Evolutionary conservation across 495 filamentous ascomycete species (phyloP), one percentile per base, ranked within the genome.

Genomic region (Penicillium herquei): DNA sequence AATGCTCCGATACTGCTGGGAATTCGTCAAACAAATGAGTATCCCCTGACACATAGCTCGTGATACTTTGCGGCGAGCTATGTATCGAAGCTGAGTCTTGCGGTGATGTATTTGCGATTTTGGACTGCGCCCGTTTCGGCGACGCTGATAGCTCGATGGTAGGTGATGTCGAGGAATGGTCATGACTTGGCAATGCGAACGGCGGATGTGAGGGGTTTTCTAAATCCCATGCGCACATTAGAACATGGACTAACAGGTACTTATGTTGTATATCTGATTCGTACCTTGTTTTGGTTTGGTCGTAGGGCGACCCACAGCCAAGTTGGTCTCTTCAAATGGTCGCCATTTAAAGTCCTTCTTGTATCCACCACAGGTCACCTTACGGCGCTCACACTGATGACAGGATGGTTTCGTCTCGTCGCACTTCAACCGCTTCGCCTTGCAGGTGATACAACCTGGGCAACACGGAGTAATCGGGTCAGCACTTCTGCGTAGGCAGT

Each of bases 261-360:
- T 39, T 54, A 7, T 31, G 34, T 3, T 16, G 12, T 26, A 26
- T 26, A 26, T 26, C 21, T 26, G 2, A 26, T 26, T 26, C 21
- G 21, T 69, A 82, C 83, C 71, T 70, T 81, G 84, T 63, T 79
- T 83, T 32, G 61, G 40, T 62, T 75, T 17, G 69, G 56, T 7
- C 42, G 70, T 62, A 17, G 68, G 54, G 8, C 56, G 56, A 58
- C 82, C 85, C 49, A 76, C 74, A n/a, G 69, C 69, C 54, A 87
- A 71, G 49, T 71, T 83, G 46, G 79, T 76, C 62, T 91, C 89
- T 62, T 89, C 89, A 59, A 91, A 90, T 2, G 87, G 80, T 34
- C 87, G 79, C 88, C 89, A 92, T 79, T 91, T 92, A 73, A 90
- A 90, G 63, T 89, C 86, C 68, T 89, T 92, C 65, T 85, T 89